Base-by-base conservation (phyloP, 495 filamentous ascomycete genomes). In the Parachaetomium inaequale region DNA sequence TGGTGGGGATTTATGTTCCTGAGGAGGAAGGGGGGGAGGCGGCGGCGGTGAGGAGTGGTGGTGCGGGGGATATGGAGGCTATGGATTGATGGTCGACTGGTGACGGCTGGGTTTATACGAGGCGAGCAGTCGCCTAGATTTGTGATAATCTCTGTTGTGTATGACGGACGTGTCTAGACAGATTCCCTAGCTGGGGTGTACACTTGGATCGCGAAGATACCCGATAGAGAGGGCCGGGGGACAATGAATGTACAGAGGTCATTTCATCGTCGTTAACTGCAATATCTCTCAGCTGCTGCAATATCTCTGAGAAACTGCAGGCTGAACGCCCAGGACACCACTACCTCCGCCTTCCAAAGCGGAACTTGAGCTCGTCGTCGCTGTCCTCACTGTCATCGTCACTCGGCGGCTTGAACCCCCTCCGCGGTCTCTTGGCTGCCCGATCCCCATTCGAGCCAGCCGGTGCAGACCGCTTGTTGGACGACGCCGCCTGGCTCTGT, bases 1-100 rank as follows among this genome's bases (percentile, higher is more conserved):
- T 96, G 64, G 82, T 98, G 4, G 94, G 94, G 1, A 85, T 96
- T 32, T 76, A 91, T 72, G 91, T 98, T 42, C 80, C 83, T 5
- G 95, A 98, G 80, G 79, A 84, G 58, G 87, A 92, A 42, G 66
- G 60, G 21, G 38, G 36, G 65, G 72, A 56, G 59, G 81, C 67
- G 78, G 77, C 80, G 49, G 85, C 89, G 26, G 79, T 58, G 15
- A 42, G 34, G 17, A 64, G 71, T 54, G 59, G 51, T 21, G 50
- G 12, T 4, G 47, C 23, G 2, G 58, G 71, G 38, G 73, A 66
- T 31, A 80, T 65, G 72, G 90, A 93, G 61, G 80, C 81, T 54
- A 89, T 93, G 86, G 90, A 94, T 74, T 93, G 42, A 23, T 25
- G 42, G 2, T 31, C 4, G 25, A 5, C 15, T 36, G 52, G 17